Evolutionary conservation across 495 filamentous ascomycete species (phyloP).

Genomic region (Hamigera avellanea): DNA sequence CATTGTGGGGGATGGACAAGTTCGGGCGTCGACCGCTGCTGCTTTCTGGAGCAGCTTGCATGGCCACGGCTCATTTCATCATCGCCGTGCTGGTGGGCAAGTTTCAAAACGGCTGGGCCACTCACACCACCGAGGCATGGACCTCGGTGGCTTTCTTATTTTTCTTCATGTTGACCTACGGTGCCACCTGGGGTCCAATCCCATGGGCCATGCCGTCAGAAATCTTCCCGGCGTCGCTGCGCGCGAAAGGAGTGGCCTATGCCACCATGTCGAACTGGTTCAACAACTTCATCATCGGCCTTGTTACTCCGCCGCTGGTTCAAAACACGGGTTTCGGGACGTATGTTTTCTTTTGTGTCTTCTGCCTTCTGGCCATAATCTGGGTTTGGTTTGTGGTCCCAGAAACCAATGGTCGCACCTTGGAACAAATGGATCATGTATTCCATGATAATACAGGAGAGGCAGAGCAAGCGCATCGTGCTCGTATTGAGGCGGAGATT

Average conservation of each 20-base stretch:
- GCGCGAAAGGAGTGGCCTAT: slow-evolving; percentile 24
- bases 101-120: slow-evolving; percentile 18
- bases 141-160: slow-evolving; percentile 16
- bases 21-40: slow-evolving; percentile 23
- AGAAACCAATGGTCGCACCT: too few species aligned
- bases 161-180: slow-evolving; percentile 25
- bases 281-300: slow-evolving; percentile 32
- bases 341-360: slow-evolving; percentile 32
- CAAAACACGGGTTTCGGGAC: slow-evolving; percentile 30
- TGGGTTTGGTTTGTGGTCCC: too few species aligned
- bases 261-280: slow-evolving; percentile 30
- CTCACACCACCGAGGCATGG: slow-evolving; percentile 23
- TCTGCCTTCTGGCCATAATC: slow-evolving; percentile 38
- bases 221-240: slow-evolving; percentile 20
- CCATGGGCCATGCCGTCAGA: slow-evolving; percentile 22
- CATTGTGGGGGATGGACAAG: slow-evolving; percentile 21
- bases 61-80: slow-evolving; percentile 26
- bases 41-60: slow-evolving; percentile 19
- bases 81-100: slow-evolving; percentile 23
- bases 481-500: too few species aligned
- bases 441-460: too few species aligned
- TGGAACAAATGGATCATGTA: too few species aligned
- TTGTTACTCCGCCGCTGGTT: slow-evolving; percentile 26
- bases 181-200: slow-evolving; percentile 23
- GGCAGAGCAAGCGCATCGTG: too few species aligned